These are phyloP conservation scores for Borovskyia barvae DNA, from an alignment of 208 protist genomes.

Conservation along the genomic window DNA sequence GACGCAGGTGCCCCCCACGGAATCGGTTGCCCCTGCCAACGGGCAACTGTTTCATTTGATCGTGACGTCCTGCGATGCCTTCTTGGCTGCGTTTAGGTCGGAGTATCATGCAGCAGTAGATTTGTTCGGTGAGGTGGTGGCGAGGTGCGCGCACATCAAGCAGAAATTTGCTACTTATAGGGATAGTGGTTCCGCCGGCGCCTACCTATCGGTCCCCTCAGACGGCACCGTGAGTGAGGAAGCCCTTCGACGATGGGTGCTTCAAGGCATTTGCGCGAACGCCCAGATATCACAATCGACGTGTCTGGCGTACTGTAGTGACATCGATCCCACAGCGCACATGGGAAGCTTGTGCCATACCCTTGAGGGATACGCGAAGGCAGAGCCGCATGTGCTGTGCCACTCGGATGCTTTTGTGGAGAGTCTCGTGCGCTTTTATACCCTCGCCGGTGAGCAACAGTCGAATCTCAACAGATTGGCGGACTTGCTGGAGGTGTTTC, in stretches of 20 bases:
- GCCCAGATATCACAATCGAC: conserved; percentile 62
- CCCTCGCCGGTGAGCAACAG: conserved; percentile 49
- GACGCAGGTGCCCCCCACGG: neutral
- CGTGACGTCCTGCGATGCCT: conserved; percentile 15
- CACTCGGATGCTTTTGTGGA: conserved; percentile 69
- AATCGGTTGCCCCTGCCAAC: conserved; percentile 7
- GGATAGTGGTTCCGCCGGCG: neutral
- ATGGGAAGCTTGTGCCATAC: conserved; percentile 29
- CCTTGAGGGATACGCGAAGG: conserved; percentile 59
- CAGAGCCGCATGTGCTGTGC: conserved; percentile 51
- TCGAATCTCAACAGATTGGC: conserved; percentile 46
- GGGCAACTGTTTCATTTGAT: conserved; percentile 3
- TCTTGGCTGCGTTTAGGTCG: conserved; percentile 13
- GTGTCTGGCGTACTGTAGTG: conserved; percentile 59
- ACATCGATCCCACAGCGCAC: conserved; percentile 13
- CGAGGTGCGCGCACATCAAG: conserved; percentile 5
- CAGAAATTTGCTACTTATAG: neutral
- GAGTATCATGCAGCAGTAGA: conserved; percentile 14
- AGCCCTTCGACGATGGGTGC: conserved; percentile 18
- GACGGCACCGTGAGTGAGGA: conserved; percentile 17
- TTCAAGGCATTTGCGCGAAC: conserved; percentile 47
- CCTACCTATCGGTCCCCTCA: no score
- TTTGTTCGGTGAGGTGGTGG: conserved; percentile 15
- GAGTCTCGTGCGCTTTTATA: conserved; percentile 81
- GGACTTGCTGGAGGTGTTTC: conserved; percentile 76